phyloP scores from a whole-genome alignment of 1,284 basidiomycete species.

The Fomitopsis pinicola region DNA sequence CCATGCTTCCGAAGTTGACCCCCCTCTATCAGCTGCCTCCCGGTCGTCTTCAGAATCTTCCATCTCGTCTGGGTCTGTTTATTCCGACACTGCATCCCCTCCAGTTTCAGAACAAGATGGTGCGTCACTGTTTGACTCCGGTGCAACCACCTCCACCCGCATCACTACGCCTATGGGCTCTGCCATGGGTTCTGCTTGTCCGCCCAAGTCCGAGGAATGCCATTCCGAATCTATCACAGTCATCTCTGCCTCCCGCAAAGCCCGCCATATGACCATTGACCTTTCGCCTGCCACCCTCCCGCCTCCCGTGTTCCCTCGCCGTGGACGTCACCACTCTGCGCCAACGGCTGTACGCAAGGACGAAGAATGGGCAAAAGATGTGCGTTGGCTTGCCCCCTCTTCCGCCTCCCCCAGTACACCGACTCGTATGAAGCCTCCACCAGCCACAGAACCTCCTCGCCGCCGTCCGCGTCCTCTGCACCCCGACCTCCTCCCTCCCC shows the following conservation, averaged over 20 bases:
- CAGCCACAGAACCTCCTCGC: constrained; percentile 11
- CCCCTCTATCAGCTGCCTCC: constrained; percentile 10
- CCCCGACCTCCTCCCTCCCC: constrained; percentile 19
- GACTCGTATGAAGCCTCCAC: neutral
- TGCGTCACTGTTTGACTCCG: constrained; percentile 23
- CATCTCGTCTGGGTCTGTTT: constrained; percentile 30
- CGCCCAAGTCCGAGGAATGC: constrained; percentile 2
- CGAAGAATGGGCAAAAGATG: constrained; percentile 60
- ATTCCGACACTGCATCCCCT: constrained; percentile 27
- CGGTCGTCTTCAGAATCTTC: constrained; percentile 25
- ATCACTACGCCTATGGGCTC: constrained; percentile 23
- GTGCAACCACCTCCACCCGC: constrained; percentile 22
- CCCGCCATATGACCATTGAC: constrained; percentile 12
- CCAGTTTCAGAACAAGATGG: constrained; percentile 30
- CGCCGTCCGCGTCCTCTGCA: constrained; percentile 15
- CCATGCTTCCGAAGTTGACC: neutral
- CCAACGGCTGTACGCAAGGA: constrained; percentile 28
- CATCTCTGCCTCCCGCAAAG: constrained; percentile 16
- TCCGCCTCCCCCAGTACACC: constrained; percentile 23
- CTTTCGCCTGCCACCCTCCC: constrained; percentile 9
- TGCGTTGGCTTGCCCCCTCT: constrained; percentile 53
- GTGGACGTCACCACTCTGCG: constrained; percentile 4
- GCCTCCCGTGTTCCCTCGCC: constrained; percentile 10
- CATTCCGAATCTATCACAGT: constrained; percentile 22
- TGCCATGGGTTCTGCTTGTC: constrained; percentile 11